A percentile compares a stretch with the other conserved stretches of the same genome.
phyloP scores from a whole-genome alignment of 179 eudicot genomes.

The Vitellaria paradoxa region DNA sequence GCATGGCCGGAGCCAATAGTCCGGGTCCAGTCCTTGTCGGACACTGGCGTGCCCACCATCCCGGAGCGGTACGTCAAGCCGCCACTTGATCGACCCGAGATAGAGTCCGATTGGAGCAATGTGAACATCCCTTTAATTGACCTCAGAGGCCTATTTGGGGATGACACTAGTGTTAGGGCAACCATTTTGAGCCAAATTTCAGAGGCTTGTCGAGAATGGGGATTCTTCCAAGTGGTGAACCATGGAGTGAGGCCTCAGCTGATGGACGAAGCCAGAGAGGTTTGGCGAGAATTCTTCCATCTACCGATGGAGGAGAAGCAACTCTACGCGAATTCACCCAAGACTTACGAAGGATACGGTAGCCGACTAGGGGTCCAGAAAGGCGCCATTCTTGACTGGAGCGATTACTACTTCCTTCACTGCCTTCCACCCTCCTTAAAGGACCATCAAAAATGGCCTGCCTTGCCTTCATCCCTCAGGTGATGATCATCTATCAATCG shows the following conservation, averaged over 20 bases:
- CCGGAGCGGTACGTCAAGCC: constrained; percentile 47
- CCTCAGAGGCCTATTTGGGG: constrained; percentile 31
- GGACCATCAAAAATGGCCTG: constrained; percentile 86
- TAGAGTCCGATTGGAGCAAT: neutral
- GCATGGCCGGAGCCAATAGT: constrained; percentile 65
- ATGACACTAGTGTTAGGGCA: constrained; percentile 6
- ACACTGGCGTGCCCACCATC: constrained; percentile 23
- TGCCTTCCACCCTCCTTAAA: constrained; percentile 53
- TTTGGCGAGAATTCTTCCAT: constrained; percentile 76
- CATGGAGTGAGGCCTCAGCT: constrained; percentile 67
- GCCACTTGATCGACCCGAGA: constrained; percentile 32
- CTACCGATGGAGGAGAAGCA: constrained; percentile 79
- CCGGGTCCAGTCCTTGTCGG: constrained; percentile 54
- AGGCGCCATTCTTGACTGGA: constrained; percentile 93
- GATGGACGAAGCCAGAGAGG: constrained; percentile 53
- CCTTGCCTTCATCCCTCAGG: constrained; percentile 60
- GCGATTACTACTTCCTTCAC: constrained; percentile 87
- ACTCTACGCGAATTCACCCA: constrained; percentile 55
- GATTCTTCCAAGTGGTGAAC: constrained; percentile 78
- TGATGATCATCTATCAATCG: constrained; percentile 10
- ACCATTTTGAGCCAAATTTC: constrained; percentile 31
- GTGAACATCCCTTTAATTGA: constrained; percentile 70
- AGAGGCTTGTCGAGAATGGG: constrained; percentile 70
- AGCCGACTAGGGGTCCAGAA: constrained; percentile 83
- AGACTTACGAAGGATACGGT: constrained; percentile 91